Percentiles rank a stretch among this genome's conserved stretches.
Evolutionary conservation across 2,329 filamentous ascomycete species (phyloP).

Genomic region (Dothistroma septosporum): DNA sequence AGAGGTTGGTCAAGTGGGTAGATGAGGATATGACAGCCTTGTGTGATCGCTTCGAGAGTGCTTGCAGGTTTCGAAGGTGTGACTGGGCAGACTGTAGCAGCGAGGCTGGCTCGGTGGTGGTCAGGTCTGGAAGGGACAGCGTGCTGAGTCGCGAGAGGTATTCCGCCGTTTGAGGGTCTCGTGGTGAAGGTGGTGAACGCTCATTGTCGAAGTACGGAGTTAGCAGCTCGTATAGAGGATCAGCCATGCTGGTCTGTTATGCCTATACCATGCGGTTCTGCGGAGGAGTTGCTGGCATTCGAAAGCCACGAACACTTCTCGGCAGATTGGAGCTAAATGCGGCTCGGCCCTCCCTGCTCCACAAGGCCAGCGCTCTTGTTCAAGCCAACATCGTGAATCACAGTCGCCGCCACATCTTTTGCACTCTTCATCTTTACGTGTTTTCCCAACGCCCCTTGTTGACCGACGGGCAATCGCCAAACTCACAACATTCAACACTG

Average conservation of each 20-base stretch:
- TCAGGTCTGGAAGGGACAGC: constrained; percentile 68
- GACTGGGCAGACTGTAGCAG: constrained; percentile 79
- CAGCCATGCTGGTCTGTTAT: constrained; percentile 39
- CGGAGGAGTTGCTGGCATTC: background rate
- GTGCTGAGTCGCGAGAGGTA: constrained; percentile 78
- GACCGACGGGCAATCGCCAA: background rate
- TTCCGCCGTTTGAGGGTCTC: constrained; percentile 55
- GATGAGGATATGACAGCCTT: constrained; percentile 78
- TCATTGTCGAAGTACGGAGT: constrained; percentile 54
- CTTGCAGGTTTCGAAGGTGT: constrained; percentile 75
- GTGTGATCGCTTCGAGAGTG: constrained; percentile 83
- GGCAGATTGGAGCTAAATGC: background rate
- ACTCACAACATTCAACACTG: background rate
- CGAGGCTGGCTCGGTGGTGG: constrained; percentile 69
- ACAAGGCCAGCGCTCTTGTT: background rate
- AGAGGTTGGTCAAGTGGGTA: constrained; percentile 69
- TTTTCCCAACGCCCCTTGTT: background rate
- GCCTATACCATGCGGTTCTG: background rate
- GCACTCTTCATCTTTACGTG: background rate
- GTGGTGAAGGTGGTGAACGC: constrained; percentile 37
- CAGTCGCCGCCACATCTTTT: background rate
- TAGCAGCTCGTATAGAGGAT: constrained; percentile 72
- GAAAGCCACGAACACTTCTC: background rate
- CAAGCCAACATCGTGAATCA: background rate
- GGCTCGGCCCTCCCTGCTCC: background rate